Evolutionary conservation across 192 early-diverging fungal species (phyloP).

Genomic region (Gonapodya sp.): DNA sequence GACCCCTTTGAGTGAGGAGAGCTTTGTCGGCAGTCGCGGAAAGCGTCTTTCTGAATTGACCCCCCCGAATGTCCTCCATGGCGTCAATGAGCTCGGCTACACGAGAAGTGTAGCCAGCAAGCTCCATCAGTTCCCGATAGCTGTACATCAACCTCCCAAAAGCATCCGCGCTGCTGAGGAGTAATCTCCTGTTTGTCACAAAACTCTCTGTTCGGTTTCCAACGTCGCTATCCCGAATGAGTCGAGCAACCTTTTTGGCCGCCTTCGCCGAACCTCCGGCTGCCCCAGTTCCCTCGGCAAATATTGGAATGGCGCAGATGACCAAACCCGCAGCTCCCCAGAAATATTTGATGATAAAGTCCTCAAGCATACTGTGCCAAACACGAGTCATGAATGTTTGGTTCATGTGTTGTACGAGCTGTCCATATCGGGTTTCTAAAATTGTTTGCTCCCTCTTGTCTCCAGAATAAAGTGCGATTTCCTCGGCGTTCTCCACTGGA

Average conservation of each 20-base stretch:
- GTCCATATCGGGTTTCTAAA: conserved; percentile 64
- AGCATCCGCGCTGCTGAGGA: conserved; percentile 68
- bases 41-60: conserved; percentile 65
- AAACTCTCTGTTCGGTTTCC: conserved; percentile 55
- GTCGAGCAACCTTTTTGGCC: conserved; percentile 1
- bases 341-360: conserved; percentile 97
- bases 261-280: conserved; percentile 9
- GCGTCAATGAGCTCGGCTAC: conserved; percentile 78
- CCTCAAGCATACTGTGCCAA: conserved; percentile 90
- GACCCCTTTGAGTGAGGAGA: conserved; percentile 26
- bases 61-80: conserved; percentile 75
- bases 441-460: conserved; percentile 74
- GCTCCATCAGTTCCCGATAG: conserved; percentile 84
- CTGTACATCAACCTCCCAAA: conserved; percentile 83
- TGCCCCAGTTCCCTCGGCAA: conserved; percentile 42
- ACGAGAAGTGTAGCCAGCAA: conserved; percentile 89
- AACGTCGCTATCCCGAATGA: conserved; percentile 24
- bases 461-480: conserved; percentile 85
- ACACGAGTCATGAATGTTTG: conserved; percentile 75
- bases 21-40: conserved; percentile 31
- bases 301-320: conserved; percentile 80
- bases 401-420: conserved; percentile 78
- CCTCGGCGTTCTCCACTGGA: conserved; percentile 80
- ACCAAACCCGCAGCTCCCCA: conserved; percentile 88
- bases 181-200: conserved; percentile 64